Base-by-base conservation (phyloP, 768 basidiomycete species). In the Dentipellis fragilis region DNA sequence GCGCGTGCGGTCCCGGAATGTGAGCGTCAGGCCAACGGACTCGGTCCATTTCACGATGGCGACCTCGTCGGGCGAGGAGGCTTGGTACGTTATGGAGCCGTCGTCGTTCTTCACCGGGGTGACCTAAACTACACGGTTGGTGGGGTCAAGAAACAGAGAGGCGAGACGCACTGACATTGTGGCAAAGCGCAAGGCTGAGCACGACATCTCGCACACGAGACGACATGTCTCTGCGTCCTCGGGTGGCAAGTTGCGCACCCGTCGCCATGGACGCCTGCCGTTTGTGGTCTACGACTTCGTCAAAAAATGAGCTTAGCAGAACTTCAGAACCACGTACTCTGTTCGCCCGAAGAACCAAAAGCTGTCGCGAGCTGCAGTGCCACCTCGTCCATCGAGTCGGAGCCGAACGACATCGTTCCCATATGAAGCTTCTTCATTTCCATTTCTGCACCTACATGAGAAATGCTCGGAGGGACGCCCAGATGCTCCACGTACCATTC, bases 351-450 rank as follows among this genome's bases (percentile, higher is more conserved):
- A n/a, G 73, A 77, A 9, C 87, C 89, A 63, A 96, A 92, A 0
- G 94, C 87, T 51, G 84, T 74, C 12, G 84, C 81, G n/a, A 99
- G 75, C 62, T 98, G 92, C 72, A 91, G 90, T 1, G 86, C 81
- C 21, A 98, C 92, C 66, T 99, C 96, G 63, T 99, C 96, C 95
- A 99, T 98, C n/a, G 96, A 87, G 63, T 99, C 96, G 59, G 75
- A 85, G 1, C 91, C 94, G 65, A 94, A 99, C 0, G 92, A 94
- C 80, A 97, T 91, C 1, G 96, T 99, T 4, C 96, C 96, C 87
- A 98, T 91, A 65, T 98, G 96, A 29, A 99, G 74, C 68, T 96
- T 99, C 76, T 87, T 93, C 88, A 98, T 89, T 70, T 98, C 95
- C 96, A 99, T 99, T 68, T 97, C 95, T 97, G 36, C 7, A 14